These are phyloP conservation scores for Mortierella sp. DNA, from an alignment of 371 early-diverging fungal species.

Conservation along the genomic window DNA sequence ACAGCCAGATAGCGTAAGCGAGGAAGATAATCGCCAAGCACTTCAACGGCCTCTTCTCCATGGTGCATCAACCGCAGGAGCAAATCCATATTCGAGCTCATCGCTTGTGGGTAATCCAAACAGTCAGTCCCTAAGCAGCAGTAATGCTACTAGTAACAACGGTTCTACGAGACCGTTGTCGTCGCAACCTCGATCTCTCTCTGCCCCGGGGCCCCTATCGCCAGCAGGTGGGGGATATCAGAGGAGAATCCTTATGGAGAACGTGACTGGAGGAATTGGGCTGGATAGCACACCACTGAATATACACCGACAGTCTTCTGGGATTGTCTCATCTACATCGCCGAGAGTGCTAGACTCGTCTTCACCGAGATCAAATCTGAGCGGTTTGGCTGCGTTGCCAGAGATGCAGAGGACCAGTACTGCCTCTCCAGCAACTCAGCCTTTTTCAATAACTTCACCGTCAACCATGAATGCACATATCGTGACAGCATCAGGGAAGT, in stretches of 20 bases:
- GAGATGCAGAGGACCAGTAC: slow-evolving; percentile 5
- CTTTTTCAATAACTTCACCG: not conserved
- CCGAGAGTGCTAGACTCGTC: slow-evolving; percentile 32
- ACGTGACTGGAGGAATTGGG: slow-evolving; percentile 15
- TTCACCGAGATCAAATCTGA: slow-evolving; percentile 17
- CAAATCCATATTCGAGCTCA: slow-evolving; percentile 22
- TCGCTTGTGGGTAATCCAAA: slow-evolving; percentile 19
- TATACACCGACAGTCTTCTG: slow-evolving; percentile 19
- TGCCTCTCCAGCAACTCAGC: not conserved
- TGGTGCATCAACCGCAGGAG: not conserved
- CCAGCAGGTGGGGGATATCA: slow-evolving; percentile 33
- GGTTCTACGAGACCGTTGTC: slow-evolving; percentile 18
- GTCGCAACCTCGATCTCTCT: slow-evolving; percentile 21
- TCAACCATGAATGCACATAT: not conserved
- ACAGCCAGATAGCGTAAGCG: not conserved
- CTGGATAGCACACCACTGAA: slow-evolving; percentile 27
- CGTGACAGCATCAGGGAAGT: not conserved
- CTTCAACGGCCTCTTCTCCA: slow-evolving; percentile 9
- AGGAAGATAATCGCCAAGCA: not conserved
- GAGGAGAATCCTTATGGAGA: slow-evolving; percentile 40
- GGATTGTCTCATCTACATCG: slow-evolving; percentile 11
- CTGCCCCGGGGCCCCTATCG: slow-evolving; percentile 34
- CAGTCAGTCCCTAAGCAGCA: not conserved
- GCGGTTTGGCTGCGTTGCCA: not conserved
- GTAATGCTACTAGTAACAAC: not conserved